Percentiles rank a stretch among this genome's conserved stretches.
phyloP scores from a whole-genome alignment of 257 asterid genomes.

The Scutellaria minor region DNA sequence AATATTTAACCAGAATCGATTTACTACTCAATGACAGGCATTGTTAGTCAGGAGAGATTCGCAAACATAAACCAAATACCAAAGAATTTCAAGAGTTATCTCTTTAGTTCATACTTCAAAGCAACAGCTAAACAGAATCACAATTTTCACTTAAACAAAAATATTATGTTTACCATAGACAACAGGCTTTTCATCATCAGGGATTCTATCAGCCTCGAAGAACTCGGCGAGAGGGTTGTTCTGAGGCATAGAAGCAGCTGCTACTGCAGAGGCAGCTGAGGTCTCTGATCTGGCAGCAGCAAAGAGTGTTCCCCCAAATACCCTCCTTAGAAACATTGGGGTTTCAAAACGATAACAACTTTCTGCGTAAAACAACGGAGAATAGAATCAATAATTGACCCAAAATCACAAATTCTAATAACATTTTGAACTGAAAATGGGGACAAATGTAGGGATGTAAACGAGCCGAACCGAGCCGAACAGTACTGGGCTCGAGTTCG shows the following conservation, averaged over 20 bases:
- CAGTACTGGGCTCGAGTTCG: too few species aligned
- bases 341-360: constrained; percentile 20
- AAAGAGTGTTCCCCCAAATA: constrained; percentile 74
- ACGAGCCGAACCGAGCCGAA: too few species aligned
- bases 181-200: constrained; percentile 73
- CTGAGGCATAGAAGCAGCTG: constrained; percentile 40
- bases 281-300: constrained; percentile 75
- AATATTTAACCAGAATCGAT: not conserved
- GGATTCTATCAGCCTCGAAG: constrained; percentile 67
- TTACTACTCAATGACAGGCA: not conserved
- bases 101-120: not conserved
- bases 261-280: constrained; percentile 58
- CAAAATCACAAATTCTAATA: constrained; percentile 11
- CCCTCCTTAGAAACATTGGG: constrained; percentile 55
- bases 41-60: not conserved
- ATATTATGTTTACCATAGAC: constrained; percentile 61
- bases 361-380: constrained; percentile 31
- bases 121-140: constrained; percentile 13
- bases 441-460: not conserved
- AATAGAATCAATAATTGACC: not conserved
- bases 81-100: not conserved
- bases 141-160: not conserved
- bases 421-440: not conserved
- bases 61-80: not conserved
- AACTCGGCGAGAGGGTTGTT: constrained; percentile 79